Conservation (phyloP, 805 yeast species). For the Starmerella stellata region DNA sequence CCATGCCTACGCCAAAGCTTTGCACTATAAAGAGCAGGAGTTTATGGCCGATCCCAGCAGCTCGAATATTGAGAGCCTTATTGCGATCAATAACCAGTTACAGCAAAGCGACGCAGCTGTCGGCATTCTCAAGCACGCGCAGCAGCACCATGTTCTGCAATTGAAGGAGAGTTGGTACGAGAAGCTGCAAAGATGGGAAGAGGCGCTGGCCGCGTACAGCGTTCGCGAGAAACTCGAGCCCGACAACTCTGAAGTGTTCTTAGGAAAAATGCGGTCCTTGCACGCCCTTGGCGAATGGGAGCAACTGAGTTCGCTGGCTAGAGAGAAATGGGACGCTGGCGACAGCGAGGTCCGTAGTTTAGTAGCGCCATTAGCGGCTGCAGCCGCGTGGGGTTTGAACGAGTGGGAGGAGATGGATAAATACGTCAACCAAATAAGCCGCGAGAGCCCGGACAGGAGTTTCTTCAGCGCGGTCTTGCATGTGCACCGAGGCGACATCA, state of each 20-base stretch:
- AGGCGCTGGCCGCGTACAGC: slow-evolving; percentile 78
- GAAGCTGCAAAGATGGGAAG: slow-evolving; percentile 94
- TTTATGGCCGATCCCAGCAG: slow-evolving; percentile 86
- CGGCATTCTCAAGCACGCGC: slow-evolving; percentile 89
- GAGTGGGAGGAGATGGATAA: slow-evolving; percentile 95
- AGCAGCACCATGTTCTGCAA: slow-evolving; percentile 60
- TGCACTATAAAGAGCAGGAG: slow-evolving; percentile 88
- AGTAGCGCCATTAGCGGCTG: slow-evolving; percentile 95
- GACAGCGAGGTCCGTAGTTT: slow-evolving; percentile 56
- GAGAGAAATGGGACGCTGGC: slow-evolving; percentile 64
- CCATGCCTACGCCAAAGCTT: slow-evolving; percentile 93
- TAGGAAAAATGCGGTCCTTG: slow-evolving; percentile 96
- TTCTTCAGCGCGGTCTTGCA: slow-evolving; percentile 83
- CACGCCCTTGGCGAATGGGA: slow-evolving; percentile 99
- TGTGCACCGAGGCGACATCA: slow-evolving; percentile 71
- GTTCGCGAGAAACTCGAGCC: slow-evolving; percentile 45
- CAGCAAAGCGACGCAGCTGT: slow-evolving; percentile 97
- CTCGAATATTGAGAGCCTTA: slow-evolving; percentile 77
- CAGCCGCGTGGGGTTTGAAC: slow-evolving; percentile 96
- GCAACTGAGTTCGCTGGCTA: slow-evolving; percentile 65
- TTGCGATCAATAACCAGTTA: slow-evolving; percentile 78
- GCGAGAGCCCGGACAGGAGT: slow-evolving; percentile 84
- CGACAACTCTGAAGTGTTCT: slow-evolving; percentile 59
- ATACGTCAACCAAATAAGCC: slow-evolving; percentile 74
- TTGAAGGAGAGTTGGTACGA: slow-evolving; percentile 96